A percentile compares a stretch with the other conserved stretches of the same genome.
These are phyloP conservation scores for Vigna trinervia DNA, from an alignment of 306 rosid species.

Conservation along the genomic window DNA sequence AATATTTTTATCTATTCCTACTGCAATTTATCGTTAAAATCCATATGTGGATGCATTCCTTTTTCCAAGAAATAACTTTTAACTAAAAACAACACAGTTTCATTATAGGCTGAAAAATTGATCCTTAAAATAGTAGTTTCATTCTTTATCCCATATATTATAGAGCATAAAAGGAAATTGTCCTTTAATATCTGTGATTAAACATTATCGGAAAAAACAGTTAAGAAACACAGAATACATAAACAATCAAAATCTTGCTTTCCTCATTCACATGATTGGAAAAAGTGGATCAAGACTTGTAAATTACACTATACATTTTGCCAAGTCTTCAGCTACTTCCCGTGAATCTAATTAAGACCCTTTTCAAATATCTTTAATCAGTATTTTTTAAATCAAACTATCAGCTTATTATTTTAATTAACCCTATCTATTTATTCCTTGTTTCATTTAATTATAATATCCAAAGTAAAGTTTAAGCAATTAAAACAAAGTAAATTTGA, in stretches of 20 bases:
- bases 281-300: conserved; percentile 12
- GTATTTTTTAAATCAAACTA: neutral
- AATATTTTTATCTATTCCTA: no score
- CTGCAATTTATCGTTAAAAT: no score
- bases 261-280: neutral
- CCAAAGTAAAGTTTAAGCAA: neutral
- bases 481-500: no score
- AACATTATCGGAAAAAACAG: neutral
- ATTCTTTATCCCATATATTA: no score
- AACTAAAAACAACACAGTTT: no score
- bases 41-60: no score
- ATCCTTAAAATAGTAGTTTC: no score
- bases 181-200: neutral
- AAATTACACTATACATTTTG: neutral
- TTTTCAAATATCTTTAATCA: neutral
- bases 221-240: neutral
- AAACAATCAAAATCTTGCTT: neutral
- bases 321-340: conserved; percentile 41
- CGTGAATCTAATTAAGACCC: conserved; percentile 41
- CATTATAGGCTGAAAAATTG: no score
- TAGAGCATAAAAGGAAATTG: no score
- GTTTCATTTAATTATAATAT: neutral
- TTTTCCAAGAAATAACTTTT: no score
- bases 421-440: neutral
- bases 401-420: no score